Evolutionary conservation across 768 basidiomycete genomes (phyloP), one percentile per base, ranked within the genome.

Genomic region (Tylopilus vinaceipallidus): DNA sequence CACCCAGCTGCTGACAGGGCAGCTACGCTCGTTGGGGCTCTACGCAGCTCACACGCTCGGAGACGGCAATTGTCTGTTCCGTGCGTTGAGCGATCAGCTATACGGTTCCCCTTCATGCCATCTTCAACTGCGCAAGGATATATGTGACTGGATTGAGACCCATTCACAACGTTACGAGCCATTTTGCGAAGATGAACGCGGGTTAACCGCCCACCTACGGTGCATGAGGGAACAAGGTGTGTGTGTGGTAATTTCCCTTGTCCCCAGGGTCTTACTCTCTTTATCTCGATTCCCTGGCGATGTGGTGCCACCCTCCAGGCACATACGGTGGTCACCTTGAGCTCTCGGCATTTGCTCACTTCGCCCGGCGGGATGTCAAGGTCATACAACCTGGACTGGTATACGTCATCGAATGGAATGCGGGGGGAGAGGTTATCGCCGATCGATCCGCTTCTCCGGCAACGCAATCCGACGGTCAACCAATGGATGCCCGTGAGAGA

Each of bases 311-410:
- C 27, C 32, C 32, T 50, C 46, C 57, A 87, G 89, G 82, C 24
- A 95, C 93, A 2, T 95, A 95, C 53, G 94, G 93, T 35, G 92
- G 92, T 1, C 91, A 97, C 68, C 81, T 97, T 60, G 94, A 97
- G 67, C 76, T 97, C n/a, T 88, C 87, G 16, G 91, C 91, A 1
- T 95, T 94, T 65, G 86, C 94, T 4, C 89, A 93, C 58, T 80
- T 91, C 73, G 78, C 77, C 42, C 73, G 74, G 47, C 76, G 86
- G 26, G 80, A 91, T 60, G 86, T 97, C 66, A 95, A 95, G 72
- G 91, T 97, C 50, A 81, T 95, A 45, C 94, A 95, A 62, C 93
- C 94, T 0, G 91, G 89, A 2, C 76, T 97, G 29, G 88, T 93
- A 23, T 94, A 94, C 68, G 86, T 94, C 52, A 91, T 95, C 47